Percentiles rank a stretch among this genome's conserved stretches.
phyloP scores from a whole-genome alignment of 768 basidiomycete species.

The Termitomyces sp. region DNA sequence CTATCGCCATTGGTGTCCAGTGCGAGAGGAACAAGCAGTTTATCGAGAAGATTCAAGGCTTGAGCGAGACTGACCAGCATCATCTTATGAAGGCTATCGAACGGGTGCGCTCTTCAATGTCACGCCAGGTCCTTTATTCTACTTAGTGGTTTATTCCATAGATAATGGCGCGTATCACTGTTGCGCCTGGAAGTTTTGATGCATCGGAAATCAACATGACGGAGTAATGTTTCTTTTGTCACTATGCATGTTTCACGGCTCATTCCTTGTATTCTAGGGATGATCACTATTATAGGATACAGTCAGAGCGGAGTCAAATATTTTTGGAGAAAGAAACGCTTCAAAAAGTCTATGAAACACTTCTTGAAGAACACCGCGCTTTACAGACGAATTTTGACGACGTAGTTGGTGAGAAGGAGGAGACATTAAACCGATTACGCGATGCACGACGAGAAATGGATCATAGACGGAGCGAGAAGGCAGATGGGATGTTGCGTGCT shows the following conservation, averaged over 20 bases:
- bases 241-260: constrained; percentile 5
- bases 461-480: constrained; percentile 60
- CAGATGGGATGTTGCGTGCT: constrained; percentile 70
- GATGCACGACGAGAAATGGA: constrained; percentile 60
- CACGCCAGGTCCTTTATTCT: neutral
- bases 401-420: constrained; percentile 72
- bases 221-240: constrained; percentile 45
- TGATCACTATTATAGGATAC: constrained; percentile 85
- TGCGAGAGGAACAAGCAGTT: constrained; percentile 86
- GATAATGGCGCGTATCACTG: constrained; percentile 74
- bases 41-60: constrained; percentile 82
- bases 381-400: constrained; percentile 82
- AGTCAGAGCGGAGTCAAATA: constrained; percentile 74
- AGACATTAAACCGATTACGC: constrained; percentile 59
- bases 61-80: constrained; percentile 84
- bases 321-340: constrained; percentile 84
- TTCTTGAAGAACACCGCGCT: constrained; percentile 72
- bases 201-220: constrained; percentile 66
- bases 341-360: constrained; percentile 72
- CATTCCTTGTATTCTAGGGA: constrained; percentile 47
- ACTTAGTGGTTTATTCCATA: constrained; percentile 22
- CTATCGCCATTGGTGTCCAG: constrained; percentile 85
- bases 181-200: constrained; percentile 43
- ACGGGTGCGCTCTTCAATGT: constrained; percentile 59
- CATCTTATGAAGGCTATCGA: constrained; percentile 92